Evolutionary conservation across 192 early-diverging fungal species (phyloP).

Genomic region (Geranomyces michiganensis): DNA sequence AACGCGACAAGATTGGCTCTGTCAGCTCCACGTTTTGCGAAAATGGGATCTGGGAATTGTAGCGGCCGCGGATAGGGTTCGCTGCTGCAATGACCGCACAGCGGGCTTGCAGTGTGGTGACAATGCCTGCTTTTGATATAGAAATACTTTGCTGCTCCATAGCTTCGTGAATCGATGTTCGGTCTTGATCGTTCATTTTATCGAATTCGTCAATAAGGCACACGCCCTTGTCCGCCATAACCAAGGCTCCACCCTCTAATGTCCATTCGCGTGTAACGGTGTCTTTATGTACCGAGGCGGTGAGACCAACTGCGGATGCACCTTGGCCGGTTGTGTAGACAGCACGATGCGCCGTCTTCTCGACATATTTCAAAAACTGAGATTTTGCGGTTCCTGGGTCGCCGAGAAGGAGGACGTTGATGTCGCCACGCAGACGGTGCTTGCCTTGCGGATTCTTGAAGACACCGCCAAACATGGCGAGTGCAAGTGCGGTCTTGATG

Average conservation of each 20-base stretch:
- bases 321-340: conserved; percentile 81
- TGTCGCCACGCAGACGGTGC: conserved; percentile 95
- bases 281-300: conserved; percentile 74
- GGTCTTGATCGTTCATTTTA: conserved; percentile 83
- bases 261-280: conserved; percentile 74
- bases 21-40: conserved; percentile 98
- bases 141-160: conserved; percentile 88
- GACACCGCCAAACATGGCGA: conserved; percentile 95
- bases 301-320: conserved; percentile 70
- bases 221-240: conserved; percentile 87
- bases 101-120: conserved; percentile 79
- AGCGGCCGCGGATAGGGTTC: conserved; percentile 84
- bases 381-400: conserved; percentile 89
- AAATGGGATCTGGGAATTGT: conserved; percentile 89
- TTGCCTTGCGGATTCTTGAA: conserved; percentile 93
- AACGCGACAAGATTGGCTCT: conserved; percentile 97
- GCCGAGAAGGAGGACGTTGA: conserved; percentile 91
- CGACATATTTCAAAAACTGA: conserved; percentile 83
- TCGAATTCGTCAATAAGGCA: conserved; percentile 94
- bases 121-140: conserved; percentile 85
- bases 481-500: conserved; percentile 90
- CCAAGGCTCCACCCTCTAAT: conserved; percentile 78
- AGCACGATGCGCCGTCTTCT: conserved; percentile 77
- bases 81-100: conserved; percentile 87
- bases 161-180: conserved; percentile 92